Conservation (phyloP, 768 basidiomycete genomes). For the Rubroboletus satanas region DNA sequence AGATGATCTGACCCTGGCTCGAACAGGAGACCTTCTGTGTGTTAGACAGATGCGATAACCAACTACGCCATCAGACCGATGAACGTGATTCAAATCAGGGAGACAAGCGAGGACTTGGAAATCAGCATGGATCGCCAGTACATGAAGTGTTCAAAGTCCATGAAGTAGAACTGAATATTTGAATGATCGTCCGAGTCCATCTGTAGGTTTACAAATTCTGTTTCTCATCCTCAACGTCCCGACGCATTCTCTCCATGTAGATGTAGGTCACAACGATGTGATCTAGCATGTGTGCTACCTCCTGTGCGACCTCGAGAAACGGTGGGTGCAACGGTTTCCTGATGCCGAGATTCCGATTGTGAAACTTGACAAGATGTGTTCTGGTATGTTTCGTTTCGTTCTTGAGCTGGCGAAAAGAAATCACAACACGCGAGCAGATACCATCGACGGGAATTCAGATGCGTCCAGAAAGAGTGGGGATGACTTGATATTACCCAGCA, state of each 20-base stretch:
- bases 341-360: constrained; percentile 17
- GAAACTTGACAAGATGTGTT: constrained; percentile 15
- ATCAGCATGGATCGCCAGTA: neutral
- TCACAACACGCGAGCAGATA: neutral
- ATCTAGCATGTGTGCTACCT: constrained; percentile 29
- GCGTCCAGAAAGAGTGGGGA: neutral
- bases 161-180: neutral
- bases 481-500: constrained; percentile 21
- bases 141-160: neutral
- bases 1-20: constrained; percentile 52
- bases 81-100: too few relatives aligned
- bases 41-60: constrained; percentile 84
- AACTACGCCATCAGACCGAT: constrained; percentile 64
- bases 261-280: constrained; percentile 33
- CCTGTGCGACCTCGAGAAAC: constrained; percentile 26
- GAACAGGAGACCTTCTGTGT: constrained; percentile 76
- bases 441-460: neutral
- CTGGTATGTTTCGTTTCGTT: constrained; percentile 9
- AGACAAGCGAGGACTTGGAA: neutral
- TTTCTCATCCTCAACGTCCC: constrained; percentile 19
- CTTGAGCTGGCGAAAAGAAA: constrained; percentile 9
- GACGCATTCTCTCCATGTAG: constrained; percentile 30
- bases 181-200: neutral
- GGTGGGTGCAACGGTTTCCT: constrained; percentile 17
- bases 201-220: neutral